A percentile compares a stretch with the other conserved stretches of the same genome.
Conservation (phyloP, 2,329 filamentous ascomycete species). For the Xylariaceae sp. region DNA sequence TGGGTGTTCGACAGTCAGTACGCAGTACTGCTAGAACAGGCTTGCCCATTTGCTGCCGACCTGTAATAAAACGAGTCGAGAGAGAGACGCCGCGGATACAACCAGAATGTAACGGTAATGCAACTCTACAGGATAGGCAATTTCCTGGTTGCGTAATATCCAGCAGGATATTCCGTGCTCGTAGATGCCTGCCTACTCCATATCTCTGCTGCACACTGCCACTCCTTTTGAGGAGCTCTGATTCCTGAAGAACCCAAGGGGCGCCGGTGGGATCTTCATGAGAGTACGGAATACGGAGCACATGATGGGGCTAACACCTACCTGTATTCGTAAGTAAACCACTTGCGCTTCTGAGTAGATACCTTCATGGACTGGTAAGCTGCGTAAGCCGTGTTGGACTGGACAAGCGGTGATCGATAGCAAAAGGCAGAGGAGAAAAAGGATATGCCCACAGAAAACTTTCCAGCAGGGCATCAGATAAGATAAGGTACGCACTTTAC, state of each 20-base stretch:
- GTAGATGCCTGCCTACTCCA: background rate
- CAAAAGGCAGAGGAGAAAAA: too few relatives aligned
- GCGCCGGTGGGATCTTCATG: background rate
- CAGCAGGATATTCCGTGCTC: background rate
- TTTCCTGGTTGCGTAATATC: background rate
- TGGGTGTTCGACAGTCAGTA: slow-evolving; percentile 1
- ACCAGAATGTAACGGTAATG: background rate
- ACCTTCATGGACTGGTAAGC: too few relatives aligned
- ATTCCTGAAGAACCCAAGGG: background rate
- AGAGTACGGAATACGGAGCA: too few relatives aligned
- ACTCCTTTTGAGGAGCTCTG: background rate
- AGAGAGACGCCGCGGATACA: background rate
- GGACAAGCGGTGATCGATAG: too few relatives aligned
- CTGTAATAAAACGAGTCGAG: background rate
- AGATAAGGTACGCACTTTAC: background rate
- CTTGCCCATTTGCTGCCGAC: background rate
- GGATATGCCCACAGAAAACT: too few relatives aligned
- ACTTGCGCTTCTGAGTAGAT: too few relatives aligned
- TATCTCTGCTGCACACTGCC: background rate
- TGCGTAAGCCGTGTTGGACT: too few relatives aligned
- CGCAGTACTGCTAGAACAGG: slow-evolving; percentile 1
- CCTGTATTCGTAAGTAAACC: too few relatives aligned
- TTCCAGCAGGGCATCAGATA: background rate
- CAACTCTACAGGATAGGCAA: background rate
- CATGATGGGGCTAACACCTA: too few relatives aligned